A percentile compares a stretch with the other conserved stretches of the same genome.
phyloP scores from a whole-genome alignment of 345 rosid genomes.

The Murraya paniculata region DNA sequence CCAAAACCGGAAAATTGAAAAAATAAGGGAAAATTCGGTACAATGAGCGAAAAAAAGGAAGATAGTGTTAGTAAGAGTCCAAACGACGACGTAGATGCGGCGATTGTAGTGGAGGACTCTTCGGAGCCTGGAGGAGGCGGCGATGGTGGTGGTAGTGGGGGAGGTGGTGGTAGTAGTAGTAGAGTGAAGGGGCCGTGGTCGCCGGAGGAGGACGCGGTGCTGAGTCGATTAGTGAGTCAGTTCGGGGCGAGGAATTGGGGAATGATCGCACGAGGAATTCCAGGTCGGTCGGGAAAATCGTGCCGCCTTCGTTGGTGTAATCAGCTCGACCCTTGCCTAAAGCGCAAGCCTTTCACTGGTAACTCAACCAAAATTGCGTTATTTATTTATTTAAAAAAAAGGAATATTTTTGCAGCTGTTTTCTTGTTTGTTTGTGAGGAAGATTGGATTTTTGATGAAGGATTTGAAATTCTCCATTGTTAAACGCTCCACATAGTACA shows the following conservation, averaged over 20 bases:
- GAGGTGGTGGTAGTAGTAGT: constrained; percentile 23
- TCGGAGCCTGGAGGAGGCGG: constrained; percentile 10
- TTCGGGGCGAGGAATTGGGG: constrained; percentile 87
- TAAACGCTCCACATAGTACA: too few species aligned
- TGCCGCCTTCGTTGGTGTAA: constrained; percentile 87
- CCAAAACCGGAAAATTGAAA: neutral
- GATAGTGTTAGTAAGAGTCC: constrained; percentile 15
- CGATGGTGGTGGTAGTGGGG: constrained; percentile 13
- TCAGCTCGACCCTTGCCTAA: constrained; percentile 82
- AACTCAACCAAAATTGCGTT: neutral
- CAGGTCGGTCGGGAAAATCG: constrained; percentile 82
- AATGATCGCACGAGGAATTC: constrained; percentile 76
- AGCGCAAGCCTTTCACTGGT: constrained; percentile 83
- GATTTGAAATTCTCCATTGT: neutral
- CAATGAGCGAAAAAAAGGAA: constrained; percentile 27
- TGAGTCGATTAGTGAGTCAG: constrained; percentile 54
- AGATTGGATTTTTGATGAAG: neutral
- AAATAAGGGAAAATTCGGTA: constrained; percentile 11
- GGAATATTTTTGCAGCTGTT: neutral
- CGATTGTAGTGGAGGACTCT: neutral
- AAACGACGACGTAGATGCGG: constrained; percentile 4
- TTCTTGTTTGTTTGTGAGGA: neutral
- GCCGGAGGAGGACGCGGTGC: constrained; percentile 71
- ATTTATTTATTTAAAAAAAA: neutral
- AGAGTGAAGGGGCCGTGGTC: constrained; percentile 86